phyloP scores from a whole-genome alignment of 345 rosid genomes.

The Clarkia xantiana region DNA sequence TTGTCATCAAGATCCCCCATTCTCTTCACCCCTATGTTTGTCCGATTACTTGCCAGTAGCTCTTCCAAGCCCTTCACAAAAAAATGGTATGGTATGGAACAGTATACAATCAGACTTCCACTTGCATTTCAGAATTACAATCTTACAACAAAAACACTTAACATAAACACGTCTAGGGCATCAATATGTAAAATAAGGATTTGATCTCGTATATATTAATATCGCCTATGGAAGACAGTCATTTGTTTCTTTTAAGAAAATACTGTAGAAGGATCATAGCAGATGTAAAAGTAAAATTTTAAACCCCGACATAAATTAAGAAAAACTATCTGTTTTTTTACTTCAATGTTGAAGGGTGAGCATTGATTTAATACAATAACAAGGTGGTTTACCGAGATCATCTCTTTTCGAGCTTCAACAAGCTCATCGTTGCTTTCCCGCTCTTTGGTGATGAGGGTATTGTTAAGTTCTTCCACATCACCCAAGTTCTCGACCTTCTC shows the following conservation, averaged over 20 bases:
- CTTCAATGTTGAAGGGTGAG: too few relatives aligned
- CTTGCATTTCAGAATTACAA: neutral
- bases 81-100: neutral
- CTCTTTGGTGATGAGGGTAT: slow-evolving; percentile 27
- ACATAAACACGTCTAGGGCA: too few relatives aligned
- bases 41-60: slow-evolving; percentile 14
- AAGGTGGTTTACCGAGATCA: slow-evolving; percentile 17
- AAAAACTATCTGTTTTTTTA: too few relatives aligned
- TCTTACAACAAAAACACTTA: too few relatives aligned
- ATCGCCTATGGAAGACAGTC: too few relatives aligned
- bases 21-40: slow-evolving; percentile 46
- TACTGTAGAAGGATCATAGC: too few relatives aligned
- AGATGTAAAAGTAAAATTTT: too few relatives aligned
- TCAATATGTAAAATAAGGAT: too few relatives aligned
- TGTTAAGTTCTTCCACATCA: slow-evolving; percentile 17
- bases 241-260: too few relatives aligned
- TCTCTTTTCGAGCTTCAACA: slow-evolving; percentile 29
- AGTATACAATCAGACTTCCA: neutral
- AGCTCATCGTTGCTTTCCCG: slow-evolving; percentile 48
- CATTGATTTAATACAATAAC: neutral
- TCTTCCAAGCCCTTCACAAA: slow-evolving; percentile 38
- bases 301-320: too few relatives aligned
- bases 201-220: too few relatives aligned
- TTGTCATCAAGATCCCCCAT: slow-evolving; percentile 68
- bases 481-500: slow-evolving; percentile 37